A percentile compares a stretch with the other conserved stretches of the same genome.
These are phyloP conservation scores for Lasiodiplodia theobromae DNA, from an alignment of 2,329 filamentous ascomycete genomes.

Conservation along the genomic window DNA sequence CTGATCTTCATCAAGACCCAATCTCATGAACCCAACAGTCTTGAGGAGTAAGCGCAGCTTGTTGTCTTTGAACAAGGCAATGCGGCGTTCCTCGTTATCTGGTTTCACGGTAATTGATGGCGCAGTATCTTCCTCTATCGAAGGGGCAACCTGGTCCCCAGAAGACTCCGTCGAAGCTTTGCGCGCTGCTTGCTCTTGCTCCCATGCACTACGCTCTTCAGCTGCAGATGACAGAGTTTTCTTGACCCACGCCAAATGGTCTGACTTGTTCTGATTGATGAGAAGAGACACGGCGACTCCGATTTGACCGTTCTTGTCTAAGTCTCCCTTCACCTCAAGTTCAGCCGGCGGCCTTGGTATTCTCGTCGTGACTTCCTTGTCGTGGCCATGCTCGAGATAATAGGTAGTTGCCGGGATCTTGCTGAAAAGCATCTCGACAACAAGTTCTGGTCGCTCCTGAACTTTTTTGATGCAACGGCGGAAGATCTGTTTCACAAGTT, in stretches of 20 bases:
- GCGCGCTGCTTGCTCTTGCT: slow-evolving; percentile 71
- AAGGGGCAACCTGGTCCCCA: slow-evolving; percentile 19
- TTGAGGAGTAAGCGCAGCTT: slow-evolving; percentile 85
- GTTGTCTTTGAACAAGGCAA: slow-evolving; percentile 86
- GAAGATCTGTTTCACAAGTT: slow-evolving; percentile 83
- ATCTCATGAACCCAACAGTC: slow-evolving; percentile 72
- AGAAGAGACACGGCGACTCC: slow-evolving; percentile 81
- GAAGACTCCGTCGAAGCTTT: slow-evolving; percentile 38
- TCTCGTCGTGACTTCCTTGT: slow-evolving; percentile 74
- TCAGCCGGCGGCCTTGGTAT: slow-evolving; percentile 76
- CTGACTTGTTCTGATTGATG: slow-evolving; percentile 78
- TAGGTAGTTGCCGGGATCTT: slow-evolving; percentile 84
- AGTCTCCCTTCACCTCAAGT: slow-evolving; percentile 78
- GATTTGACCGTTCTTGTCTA: slow-evolving; percentile 72
- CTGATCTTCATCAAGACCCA: slow-evolving; percentile 72
- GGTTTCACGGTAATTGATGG: slow-evolving; percentile 62
- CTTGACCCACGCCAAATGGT: slow-evolving; percentile 84
- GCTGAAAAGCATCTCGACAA: slow-evolving; percentile 93
- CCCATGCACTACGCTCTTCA: slow-evolving; percentile 78
- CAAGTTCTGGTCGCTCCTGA: slow-evolving; percentile 80
- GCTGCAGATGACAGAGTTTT: slow-evolving; percentile 71
- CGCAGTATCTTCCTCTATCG: slow-evolving; percentile 44
- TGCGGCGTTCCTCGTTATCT: slow-evolving; percentile 70
- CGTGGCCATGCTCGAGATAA: slow-evolving; percentile 89
- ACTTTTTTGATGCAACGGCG: slow-evolving; percentile 84